phyloP scores from a whole-genome alignment of 768 basidiomycete genomes.

The Coprinopsis cinerea region DNA sequence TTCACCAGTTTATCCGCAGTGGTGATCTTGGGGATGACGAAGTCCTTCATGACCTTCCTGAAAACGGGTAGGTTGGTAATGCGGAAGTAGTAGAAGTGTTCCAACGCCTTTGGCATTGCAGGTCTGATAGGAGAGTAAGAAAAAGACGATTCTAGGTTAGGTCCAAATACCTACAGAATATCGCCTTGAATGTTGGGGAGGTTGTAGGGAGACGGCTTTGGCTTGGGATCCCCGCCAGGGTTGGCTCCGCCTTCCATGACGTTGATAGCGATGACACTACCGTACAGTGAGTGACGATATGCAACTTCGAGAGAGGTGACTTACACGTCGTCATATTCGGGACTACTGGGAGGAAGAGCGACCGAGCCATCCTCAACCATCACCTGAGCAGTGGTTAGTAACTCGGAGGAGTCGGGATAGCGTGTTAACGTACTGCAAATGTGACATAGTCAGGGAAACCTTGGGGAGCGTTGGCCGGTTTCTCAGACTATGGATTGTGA shows the following conservation, averaged over 20 bases:
- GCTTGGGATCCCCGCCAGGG: background rate
- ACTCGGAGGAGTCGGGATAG: background rate
- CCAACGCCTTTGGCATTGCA: constrained; percentile 13
- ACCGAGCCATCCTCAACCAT: background rate
- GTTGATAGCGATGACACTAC: constrained; percentile 6
- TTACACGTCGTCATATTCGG: constrained; percentile 14
- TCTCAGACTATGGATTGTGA: constrained; percentile 2
- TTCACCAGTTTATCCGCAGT: constrained; percentile 9
- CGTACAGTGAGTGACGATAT: background rate
- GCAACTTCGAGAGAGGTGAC: constrained; percentile 1
- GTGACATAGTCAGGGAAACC: constrained; percentile 16
- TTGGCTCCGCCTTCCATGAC: constrained; percentile 5
- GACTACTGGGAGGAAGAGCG: background rate
- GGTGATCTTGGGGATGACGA: constrained; percentile 15
- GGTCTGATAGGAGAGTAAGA: constrained; percentile 7
- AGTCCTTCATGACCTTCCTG: constrained; percentile 8
- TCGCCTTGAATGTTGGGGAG: constrained; percentile 15
- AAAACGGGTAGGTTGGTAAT: constrained; percentile 10
- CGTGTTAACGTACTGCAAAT: constrained; percentile 4
- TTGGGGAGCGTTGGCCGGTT: constrained; percentile 8
- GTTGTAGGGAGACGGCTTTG: constrained; percentile 4
- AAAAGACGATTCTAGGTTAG: background rate
- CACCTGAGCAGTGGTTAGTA: background rate
- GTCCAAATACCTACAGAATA: constrained; percentile 11
- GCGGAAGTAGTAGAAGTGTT: constrained; percentile 17